Conservation (phyloP, 371 early-diverging fungal species). For the Mucor ambiguus region DNA sequence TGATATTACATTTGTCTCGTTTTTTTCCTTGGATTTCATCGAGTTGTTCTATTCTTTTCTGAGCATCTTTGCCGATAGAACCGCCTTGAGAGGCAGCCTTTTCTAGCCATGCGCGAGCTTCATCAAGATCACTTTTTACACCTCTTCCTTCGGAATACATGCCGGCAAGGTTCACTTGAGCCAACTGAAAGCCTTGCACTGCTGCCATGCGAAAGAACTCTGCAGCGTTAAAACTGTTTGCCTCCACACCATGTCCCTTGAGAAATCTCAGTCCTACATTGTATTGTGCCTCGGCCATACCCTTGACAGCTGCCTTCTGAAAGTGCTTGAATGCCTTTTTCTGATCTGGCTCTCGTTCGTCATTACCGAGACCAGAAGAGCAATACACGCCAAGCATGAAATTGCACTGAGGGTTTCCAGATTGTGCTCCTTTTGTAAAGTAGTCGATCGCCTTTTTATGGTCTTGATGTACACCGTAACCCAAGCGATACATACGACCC, state of each 20-base stretch:
- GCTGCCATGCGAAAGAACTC: conserved; percentile 55
- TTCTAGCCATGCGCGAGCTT: conserved; percentile 36
- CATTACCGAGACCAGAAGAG: conserved; percentile 29
- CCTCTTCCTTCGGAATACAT: conserved; percentile 54
- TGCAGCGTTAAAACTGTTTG: conserved; percentile 44
- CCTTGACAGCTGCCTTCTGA: conserved; percentile 52
- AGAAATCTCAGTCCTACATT: conserved; percentile 47
- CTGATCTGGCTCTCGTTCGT: conserved; percentile 38
- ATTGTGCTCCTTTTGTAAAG: conserved; percentile 43
- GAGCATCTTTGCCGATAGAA: conserved; percentile 48
- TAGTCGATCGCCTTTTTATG: conserved; percentile 44
- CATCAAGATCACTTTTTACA: conserved; percentile 36
- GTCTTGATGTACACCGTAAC: conserved; percentile 52
- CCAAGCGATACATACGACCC: conserved; percentile 51
- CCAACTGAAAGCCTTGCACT: conserved; percentile 44
- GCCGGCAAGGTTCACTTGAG: conserved; percentile 45
- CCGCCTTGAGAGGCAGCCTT: conserved; percentile 41
- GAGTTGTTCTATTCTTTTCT: conserved; percentile 34
- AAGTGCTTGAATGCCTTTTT: conserved; percentile 49
- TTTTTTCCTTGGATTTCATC: conserved; percentile 25
- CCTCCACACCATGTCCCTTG: conserved; percentile 46
- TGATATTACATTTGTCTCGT: conserved; percentile 37
- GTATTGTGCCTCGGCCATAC: conserved; percentile 53
- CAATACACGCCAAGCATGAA: conserved; percentile 56
- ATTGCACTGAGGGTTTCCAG: conserved; percentile 42